Base-by-base conservation (phyloP, 2,329 filamentous ascomycete species). In the Amphichorda felina region DNA sequence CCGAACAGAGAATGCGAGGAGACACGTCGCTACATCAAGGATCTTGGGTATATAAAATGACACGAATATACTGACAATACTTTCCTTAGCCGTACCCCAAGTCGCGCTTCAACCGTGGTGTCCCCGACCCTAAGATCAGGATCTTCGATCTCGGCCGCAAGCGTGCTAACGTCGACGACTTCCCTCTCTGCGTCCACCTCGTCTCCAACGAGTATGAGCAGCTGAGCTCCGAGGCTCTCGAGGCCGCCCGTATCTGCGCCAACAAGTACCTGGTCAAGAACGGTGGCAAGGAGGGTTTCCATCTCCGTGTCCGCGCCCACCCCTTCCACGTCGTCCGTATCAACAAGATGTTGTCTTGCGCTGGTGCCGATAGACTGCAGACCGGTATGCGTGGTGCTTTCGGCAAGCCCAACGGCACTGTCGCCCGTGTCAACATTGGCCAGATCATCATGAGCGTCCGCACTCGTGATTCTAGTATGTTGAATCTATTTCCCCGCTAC, bases 331-430 rank as follows among this genome's bases (percentile, higher is more conserved):
- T 98, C 71, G 83, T 98, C 77, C 91, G 91, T 72, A 98, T 98
- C 88, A 98, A 98, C 87, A 98, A 98, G 84, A 98, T 98, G 91
- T 89, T 98, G 86, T 96, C 91, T 63, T 98, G 91, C 70, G 91
- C 91, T 61, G 91, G 91, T 79, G 91, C 91, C 81, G 91, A 98
- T 96, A 87, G 91, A 82, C 77, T 98, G 69, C 91, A 98, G 73
- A 98, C 91, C 55, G 91, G 91, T 77, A 98, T 98, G 91, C 89
- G 91, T 82, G 91, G 91, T 81, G 91, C 91, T 56, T 98, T 87
- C 81, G 91, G 91, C 63, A 98, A 98, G 82, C 91, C 91, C 67
- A 94, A 96, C 78, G 91, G 91, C 64, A 82, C 78, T 59, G 91
- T 98, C 61, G 91, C 91, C 66, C 91, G 91, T 84, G 89, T 98